Base-by-base conservation (phyloP, 2,329 filamentous ascomycete genomes). In the Phaeosphaeriaceae sp. region DNA sequence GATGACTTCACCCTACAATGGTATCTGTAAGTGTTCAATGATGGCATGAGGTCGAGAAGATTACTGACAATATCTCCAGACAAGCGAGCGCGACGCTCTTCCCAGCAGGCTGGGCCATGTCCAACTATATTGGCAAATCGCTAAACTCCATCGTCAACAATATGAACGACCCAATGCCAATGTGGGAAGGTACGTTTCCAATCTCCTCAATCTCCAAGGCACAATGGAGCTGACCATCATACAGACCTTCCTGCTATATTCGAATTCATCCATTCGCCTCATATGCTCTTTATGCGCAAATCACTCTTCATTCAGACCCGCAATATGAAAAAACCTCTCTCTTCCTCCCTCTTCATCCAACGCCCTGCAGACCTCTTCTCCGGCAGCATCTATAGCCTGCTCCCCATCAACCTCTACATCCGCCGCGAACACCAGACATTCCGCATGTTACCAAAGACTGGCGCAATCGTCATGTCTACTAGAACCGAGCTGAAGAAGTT, bases 71-170 rank as follows among this genome's bases (percentile, higher is more conserved):
- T 9, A 7, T 17, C 49, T 31, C 17, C 42, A 83, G 81, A 25
- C 76, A 79, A 53, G 83, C 83, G 22, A 83, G 81, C 47, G 83
- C 83, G 5, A 85, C 81, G 15, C 72, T 85, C 5, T 85, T 85
- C 61, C 84, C 83, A 1, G 80, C 83, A 0, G 84, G 84, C 7
- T 85, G 83, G 82, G 79, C 78, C 21, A 76, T 85, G 13, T 69
- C 79, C 41, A 74, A 81, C 46, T 77, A 82, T 24, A 82, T 85
- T 46, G 83, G 83, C 22, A 82, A 76, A 65, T 80, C 79, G 1
- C 79, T 85, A 57, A 78, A 80, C 19, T 75, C 77, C 44, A 75
- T 85, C 52, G 31, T 62, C 2, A 81, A 84, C 55, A 72, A 70
- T 3, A 78, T 80, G 1, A 80, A 84, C 56, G 73, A 70, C 3